phyloP scores from a whole-genome alignment of 2,329 filamentous ascomycete species.

The Fusarium hainanense region DNA sequence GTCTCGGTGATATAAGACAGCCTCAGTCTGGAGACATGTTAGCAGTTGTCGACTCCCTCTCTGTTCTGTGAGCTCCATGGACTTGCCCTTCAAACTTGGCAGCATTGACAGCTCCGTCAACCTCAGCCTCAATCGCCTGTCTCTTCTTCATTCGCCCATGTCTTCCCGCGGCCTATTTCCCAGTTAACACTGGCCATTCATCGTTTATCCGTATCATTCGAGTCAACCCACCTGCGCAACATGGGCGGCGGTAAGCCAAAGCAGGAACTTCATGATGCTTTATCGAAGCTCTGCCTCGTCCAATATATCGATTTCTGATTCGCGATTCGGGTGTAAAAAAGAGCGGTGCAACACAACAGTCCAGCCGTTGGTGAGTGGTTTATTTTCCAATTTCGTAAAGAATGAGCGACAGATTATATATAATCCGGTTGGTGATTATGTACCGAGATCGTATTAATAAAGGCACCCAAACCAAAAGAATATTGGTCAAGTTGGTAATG shows the following conservation, averaged over 20 bases:
- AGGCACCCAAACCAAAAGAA: constrained; percentile 6
- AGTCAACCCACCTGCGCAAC: constrained; percentile 34
- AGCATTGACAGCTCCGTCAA: constrained; percentile 7
- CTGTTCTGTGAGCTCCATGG: not conserved
- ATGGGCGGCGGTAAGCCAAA: constrained; percentile 36
- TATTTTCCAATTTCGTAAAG: not conserved
- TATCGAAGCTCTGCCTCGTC: not conserved
- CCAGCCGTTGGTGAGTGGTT: constrained; percentile 39
- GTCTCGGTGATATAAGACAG: constrained; percentile 44
- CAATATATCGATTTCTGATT: constrained; percentile 9
- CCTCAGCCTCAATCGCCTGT: constrained; percentile 8
- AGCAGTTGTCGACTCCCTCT: not conserved
- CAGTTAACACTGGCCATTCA: constrained; percentile 1
- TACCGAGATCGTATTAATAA: constrained; percentile 12
- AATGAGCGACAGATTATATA: constrained; percentile 25
- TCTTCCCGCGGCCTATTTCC: constrained; percentile 35
- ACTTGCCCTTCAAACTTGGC: constrained; percentile 44
- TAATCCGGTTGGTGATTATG: not conserved
- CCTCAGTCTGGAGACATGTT: constrained; percentile 33
- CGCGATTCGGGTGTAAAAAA: constrained; percentile 8
- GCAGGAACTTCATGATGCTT: constrained; percentile 28
- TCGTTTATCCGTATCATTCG: not conserved
- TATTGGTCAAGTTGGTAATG: constrained; percentile 6
- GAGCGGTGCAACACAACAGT: constrained; percentile 44
- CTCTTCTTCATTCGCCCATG: constrained; percentile 32